These are phyloP conservation scores for Deinandra increscens DNA, from an alignment of 129 eudicot genomes.

Conservation along the genomic window DNA sequence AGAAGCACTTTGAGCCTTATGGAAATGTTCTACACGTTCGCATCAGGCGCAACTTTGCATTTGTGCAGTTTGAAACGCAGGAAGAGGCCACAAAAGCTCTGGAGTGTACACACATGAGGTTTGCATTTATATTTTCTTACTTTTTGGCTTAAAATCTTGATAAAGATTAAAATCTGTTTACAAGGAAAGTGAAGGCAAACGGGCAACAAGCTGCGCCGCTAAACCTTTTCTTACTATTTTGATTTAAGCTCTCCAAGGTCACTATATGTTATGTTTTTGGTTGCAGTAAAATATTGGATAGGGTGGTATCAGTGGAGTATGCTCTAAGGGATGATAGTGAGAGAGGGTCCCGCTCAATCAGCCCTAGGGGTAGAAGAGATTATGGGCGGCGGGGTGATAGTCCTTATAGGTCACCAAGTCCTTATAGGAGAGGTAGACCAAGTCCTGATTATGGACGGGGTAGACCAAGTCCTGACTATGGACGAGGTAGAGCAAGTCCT, in stretches of 20 bases:
- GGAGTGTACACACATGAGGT: slow-evolving; percentile 95
- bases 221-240: neutral
- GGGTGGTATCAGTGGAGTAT: slow-evolving; percentile 96
- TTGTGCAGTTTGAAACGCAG: slow-evolving; percentile 92
- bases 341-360: slow-evolving; percentile 53
- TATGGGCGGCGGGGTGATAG: slow-evolving; percentile 58
- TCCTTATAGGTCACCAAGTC: slow-evolving; percentile 85
- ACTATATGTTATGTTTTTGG: neutral
- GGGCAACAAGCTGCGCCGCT: no score
- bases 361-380: slow-evolving; percentile 48
- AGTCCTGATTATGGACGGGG: slow-evolving; percentile 90
- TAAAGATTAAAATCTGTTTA: no score
- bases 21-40: slow-evolving; percentile 90
- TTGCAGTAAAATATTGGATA: slow-evolving; percentile 82
- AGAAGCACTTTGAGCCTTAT: slow-evolving; percentile 79
- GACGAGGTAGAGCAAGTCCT: slow-evolving; percentile 87
- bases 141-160: no score
- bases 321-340: slow-evolving; percentile 92
- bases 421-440: slow-evolving; percentile 56
- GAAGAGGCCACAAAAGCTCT: slow-evolving; percentile 94
- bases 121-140: neutral
- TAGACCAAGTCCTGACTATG: slow-evolving; percentile 81
- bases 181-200: no score
- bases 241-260: neutral
- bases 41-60: slow-evolving; percentile 89